Conservation (phyloP, 345 rosid species). For the Limnanthes douglasii region DNA sequence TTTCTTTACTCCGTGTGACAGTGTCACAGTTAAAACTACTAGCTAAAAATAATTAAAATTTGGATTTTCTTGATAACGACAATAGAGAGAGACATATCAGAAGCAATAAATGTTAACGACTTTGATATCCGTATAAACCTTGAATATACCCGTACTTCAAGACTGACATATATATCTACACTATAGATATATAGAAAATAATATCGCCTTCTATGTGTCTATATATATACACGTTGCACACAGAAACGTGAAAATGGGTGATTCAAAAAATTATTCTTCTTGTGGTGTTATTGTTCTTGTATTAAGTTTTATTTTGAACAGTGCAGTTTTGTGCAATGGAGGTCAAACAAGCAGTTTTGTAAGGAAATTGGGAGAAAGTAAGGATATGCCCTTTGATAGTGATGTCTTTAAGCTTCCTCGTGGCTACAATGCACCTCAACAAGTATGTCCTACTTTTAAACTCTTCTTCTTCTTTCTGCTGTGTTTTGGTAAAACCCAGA, state of each 20-base stretch:
- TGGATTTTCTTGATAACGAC: too few relatives aligned
- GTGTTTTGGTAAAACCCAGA: not conserved
- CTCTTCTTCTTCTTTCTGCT: not conserved
- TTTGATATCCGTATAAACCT: too few relatives aligned
- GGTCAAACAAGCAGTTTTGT: constrained; percentile 51
- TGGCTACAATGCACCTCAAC: constrained; percentile 88
- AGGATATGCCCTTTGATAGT: constrained; percentile 68
- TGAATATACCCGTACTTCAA: too few relatives aligned
- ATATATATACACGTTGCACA: too few relatives aligned
- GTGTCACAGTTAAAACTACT: too few relatives aligned
- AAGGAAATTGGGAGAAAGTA: constrained; percentile 31
- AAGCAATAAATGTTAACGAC: too few relatives aligned
- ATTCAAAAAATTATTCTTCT: not conserved
- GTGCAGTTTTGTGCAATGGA: constrained; percentile 35
- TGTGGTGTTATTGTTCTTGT: constrained; percentile 12
- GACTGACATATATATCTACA: too few relatives aligned
- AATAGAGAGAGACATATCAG: too few relatives aligned
- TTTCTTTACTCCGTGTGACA: too few relatives aligned
- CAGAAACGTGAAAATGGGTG: constrained; percentile 16
- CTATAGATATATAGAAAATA: too few relatives aligned
- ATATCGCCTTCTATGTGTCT: too few relatives aligned
- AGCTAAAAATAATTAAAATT: too few relatives aligned
- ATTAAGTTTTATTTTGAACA: constrained; percentile 22
- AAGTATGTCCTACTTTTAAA: constrained; percentile 33
- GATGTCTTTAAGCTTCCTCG: constrained; percentile 56